Evolutionary conservation across 352 stramenopile species (phyloP).

Genomic region (Pythium phragmiticola): DNA sequence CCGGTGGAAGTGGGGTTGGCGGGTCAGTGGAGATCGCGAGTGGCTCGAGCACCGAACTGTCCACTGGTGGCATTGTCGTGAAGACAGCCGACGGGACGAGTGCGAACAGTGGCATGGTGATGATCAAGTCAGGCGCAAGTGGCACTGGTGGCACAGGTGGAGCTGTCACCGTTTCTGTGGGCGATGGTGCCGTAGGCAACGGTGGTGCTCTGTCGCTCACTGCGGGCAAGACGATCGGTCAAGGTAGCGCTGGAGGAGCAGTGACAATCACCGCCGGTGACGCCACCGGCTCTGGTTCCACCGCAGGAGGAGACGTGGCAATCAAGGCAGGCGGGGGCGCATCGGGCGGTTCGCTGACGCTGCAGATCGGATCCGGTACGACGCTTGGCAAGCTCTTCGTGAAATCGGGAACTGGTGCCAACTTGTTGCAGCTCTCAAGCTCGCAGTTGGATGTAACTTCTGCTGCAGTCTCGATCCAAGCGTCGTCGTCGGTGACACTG

Average conservation of each 20-base stretch:
- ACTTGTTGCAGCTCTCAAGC: conserved; percentile 41
- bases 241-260: conserved; percentile 34
- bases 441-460: conserved; percentile 32
- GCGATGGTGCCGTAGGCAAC: conserved; percentile 13
- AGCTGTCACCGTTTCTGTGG: conserved; percentile 28
- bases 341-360: conserved; percentile 41
- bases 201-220: conserved; percentile 39
- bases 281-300: conserved; percentile 15
- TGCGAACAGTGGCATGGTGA: conserved; percentile 33
- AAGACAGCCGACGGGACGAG: conserved; percentile 32
- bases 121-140: conserved; percentile 9
- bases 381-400: conserved; percentile 36
- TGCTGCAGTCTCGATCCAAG: conserved; percentile 37
- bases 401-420: conserved; percentile 26
- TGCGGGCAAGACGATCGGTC: conserved; percentile 39
- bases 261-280: conserved; percentile 43
- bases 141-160: conserved; percentile 28
- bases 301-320: conserved; percentile 35
- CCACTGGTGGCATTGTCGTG: conserved; percentile 41
- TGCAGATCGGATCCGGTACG: conserved; percentile 24
- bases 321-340: conserved; percentile 36
- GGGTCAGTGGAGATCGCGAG: conserved; percentile 37
- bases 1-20: conserved; percentile 29
- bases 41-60: conserved; percentile 31
- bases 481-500: conserved; percentile 43